Evolutionary conservation across 805 yeast species (phyloP).

Genomic region (Candida maltosa): DNA sequence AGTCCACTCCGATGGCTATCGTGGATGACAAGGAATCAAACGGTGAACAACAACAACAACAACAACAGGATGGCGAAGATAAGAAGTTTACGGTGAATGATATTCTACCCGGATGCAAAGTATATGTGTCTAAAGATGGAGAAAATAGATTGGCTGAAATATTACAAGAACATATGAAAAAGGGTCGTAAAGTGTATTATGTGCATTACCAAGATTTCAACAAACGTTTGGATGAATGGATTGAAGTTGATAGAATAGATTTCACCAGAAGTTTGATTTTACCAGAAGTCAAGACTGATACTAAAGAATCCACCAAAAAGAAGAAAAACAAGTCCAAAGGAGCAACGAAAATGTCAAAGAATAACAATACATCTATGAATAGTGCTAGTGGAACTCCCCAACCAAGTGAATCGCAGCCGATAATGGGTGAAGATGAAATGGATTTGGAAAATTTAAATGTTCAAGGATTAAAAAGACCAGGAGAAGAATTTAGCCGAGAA

Average conservation of each 20-base stretch:
- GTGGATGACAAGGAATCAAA: no score
- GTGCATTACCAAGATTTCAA: constrained; percentile 94
- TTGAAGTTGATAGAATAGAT: constrained; percentile 68
- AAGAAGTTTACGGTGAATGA: constrained; percentile 39
- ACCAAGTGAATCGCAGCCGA: constrained; percentile 22
- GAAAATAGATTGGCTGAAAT: constrained; percentile 83
- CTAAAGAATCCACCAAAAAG: constrained; percentile 40
- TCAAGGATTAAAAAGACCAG: constrained; percentile 67
- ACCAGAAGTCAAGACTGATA: constrained; percentile 59
- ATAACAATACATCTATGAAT: neutral
- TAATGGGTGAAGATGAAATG: constrained; percentile 58
- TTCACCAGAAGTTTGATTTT: constrained; percentile 63
- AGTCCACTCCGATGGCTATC: constrained; percentile 12
- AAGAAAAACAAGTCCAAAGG: constrained; percentile 16
- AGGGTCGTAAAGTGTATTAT: constrained; percentile 77
- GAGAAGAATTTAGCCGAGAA: constrained; percentile 76
- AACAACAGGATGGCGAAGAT: neutral
- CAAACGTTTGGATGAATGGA: constrained; percentile 96
- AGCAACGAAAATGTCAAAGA: constrained; percentile 5
- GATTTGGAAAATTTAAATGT: constrained; percentile 83
- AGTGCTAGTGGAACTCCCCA: constrained; percentile 16
- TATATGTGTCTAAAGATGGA: constrained; percentile 77
- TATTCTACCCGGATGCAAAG: constrained; percentile 73
- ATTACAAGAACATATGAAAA: constrained; percentile 67
- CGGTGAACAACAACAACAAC: no score